phyloP scores from a whole-genome alignment of 1,139 yeast genomes.

The Kluyveromyces sp. region DNA sequence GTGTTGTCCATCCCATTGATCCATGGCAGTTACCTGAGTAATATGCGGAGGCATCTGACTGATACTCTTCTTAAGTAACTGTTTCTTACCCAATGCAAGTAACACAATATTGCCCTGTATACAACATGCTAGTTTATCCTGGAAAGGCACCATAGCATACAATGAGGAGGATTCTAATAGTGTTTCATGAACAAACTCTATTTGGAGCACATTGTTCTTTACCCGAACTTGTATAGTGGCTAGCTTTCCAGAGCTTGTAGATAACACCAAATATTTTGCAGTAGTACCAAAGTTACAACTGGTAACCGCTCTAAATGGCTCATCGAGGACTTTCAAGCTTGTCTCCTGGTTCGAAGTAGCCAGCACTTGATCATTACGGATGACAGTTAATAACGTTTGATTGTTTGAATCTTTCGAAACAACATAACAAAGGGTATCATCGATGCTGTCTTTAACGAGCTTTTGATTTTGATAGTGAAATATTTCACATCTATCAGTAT shows the following conservation, averaged over 20 bases:
- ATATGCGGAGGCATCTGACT: constrained; percentile 33
- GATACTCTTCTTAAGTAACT: constrained; percentile 59
- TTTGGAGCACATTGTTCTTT: constrained; percentile 20
- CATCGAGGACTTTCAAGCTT: neutral
- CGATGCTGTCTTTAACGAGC: constrained; percentile 9
- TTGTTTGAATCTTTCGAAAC: constrained; percentile 10
- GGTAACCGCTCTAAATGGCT: neutral
- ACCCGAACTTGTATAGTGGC: constrained; percentile 13
- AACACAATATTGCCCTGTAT: constrained; percentile 46
- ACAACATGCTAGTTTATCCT: constrained; percentile 58
- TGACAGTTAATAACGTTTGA: neutral
- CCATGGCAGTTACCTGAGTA: constrained; percentile 44
- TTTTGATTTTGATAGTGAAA: constrained; percentile 5
- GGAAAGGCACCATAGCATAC: constrained; percentile 46
- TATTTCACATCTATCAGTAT: constrained; percentile 1
- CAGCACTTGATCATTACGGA: neutral
- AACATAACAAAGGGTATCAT: constrained; percentile 9
- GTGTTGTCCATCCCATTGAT: constrained; percentile 46
- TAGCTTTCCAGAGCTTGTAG: constrained; percentile 22
- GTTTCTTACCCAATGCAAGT: constrained; percentile 73
- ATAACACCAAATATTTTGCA: constrained; percentile 36
- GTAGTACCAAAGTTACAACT: constrained; percentile 6
- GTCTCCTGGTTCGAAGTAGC: neutral
- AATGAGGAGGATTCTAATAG: too few relatives aligned
- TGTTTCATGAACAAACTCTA: constrained; percentile 58